Conservation (phyloP, 2,329 filamentous ascomycete species). For the Pleurostoma richardsiae region DNA sequence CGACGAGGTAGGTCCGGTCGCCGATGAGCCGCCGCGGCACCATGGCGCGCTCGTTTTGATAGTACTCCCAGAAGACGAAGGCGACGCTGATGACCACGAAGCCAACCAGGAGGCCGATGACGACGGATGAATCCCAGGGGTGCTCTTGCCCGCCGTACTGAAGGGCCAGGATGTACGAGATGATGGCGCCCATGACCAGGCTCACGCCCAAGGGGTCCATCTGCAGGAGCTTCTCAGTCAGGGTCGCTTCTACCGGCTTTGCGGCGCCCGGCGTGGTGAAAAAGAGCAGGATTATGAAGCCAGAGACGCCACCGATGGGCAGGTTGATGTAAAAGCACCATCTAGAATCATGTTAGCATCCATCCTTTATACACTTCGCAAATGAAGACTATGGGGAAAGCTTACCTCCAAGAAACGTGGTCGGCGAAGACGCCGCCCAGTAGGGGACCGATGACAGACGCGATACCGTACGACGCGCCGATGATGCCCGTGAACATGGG, state of each 20-base stretch:
- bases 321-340: slow-evolving; percentile 26
- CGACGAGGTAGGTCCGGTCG: slow-evolving; percentile 35
- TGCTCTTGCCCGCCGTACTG: slow-evolving; percentile 35
- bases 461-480: slow-evolving; percentile 10
- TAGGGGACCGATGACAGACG: slow-evolving; percentile 17
- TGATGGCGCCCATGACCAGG: slow-evolving; percentile 30
- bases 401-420: slow-evolving; percentile 14
- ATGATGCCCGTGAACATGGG: slow-evolving; percentile 12
- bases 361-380: too few species aligned
- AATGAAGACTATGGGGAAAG: too few species aligned
- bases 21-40: slow-evolving; percentile 38
- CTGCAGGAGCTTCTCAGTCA: slow-evolving; percentile 32
- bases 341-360: too few species aligned
- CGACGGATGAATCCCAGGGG: slow-evolving; percentile 24
- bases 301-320: slow-evolving; percentile 20
- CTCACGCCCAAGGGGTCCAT: slow-evolving; percentile 34
- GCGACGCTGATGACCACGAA: slow-evolving; percentile 14
- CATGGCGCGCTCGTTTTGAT: slow-evolving; percentile 41
- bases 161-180: slow-evolving; percentile 33
- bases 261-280: slow-evolving; percentile 27
- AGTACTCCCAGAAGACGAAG: slow-evolving; percentile 25
- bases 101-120: slow-evolving; percentile 29
- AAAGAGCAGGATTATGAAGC: slow-evolving; percentile 19
- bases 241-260: slow-evolving; percentile 18
- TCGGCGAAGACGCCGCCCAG: slow-evolving; percentile 19